These are phyloP conservation scores for Mortierella antarctica DNA, from an alignment of 192 early-diverging fungal genomes.

Conservation along the genomic window DNA sequence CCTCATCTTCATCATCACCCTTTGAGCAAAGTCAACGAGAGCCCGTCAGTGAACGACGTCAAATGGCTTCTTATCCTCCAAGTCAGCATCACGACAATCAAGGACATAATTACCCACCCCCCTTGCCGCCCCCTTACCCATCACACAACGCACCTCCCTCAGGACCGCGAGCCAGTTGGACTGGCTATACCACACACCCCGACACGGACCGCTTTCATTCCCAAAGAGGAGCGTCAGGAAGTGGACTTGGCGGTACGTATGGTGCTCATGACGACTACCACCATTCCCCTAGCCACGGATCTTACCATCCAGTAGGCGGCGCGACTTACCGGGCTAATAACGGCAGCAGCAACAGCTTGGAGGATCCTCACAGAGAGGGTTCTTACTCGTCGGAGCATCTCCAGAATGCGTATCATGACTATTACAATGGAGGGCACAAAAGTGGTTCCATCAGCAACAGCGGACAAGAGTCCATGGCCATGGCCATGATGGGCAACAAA, in stretches of 20 bases:
- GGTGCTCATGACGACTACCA: conserved; percentile 30
- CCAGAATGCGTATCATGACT: neutral
- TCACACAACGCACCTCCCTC: neutral
- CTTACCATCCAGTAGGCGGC: conserved; percentile 14
- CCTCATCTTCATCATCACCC: conserved; percentile 8
- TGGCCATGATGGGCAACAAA: conserved; percentile 6
- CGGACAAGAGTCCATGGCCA: neutral
- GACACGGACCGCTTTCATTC: neutral
- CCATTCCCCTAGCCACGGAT: conserved; percentile 22
- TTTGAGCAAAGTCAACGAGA: conserved; percentile 5
- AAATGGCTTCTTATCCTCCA: conserved; percentile 3
- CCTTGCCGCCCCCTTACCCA: conserved; percentile 5
- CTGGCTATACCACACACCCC: conserved; percentile 12
- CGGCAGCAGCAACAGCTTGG: conserved; percentile 17
- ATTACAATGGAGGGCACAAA: neutral
- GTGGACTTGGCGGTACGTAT: neutral
- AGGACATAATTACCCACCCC: conserved; percentile 7
- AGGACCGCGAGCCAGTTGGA: conserved; percentile 26
- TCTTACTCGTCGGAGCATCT: conserved; percentile 11
- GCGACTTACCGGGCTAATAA: conserved; percentile 15
- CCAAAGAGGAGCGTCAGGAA: neutral
- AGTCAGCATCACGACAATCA: neutral
- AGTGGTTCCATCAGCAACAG: neutral
- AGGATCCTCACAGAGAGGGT: conserved; percentile 8
- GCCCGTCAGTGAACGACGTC: conserved; percentile 6